Base-by-base conservation (phyloP, 2,329 filamentous ascomycete genomes). In the Calcarisporium arbuscula region DNA sequence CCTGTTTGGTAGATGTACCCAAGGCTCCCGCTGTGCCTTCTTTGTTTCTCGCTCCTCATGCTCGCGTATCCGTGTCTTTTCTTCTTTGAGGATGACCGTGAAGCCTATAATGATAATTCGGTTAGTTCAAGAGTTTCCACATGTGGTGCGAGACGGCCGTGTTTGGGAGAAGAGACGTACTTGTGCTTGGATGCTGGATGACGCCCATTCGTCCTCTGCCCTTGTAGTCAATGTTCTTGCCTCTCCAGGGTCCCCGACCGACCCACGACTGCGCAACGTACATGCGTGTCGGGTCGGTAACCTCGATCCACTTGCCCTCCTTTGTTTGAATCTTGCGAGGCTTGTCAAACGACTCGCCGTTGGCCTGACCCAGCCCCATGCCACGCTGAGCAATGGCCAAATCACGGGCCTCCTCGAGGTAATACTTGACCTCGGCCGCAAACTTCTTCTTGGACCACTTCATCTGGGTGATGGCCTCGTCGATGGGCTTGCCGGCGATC, bases 241-340 rank as follows among this genome's bases (percentile, higher is more conserved):
- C 62, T 38, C 74, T 72, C 58, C 70, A 82, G 2, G 72, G 68
- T 0, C 86, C 85, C 44, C 83, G 80, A 35, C 85, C 86, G 28
- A 95, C 87, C 90, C 90, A 98, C 5, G 89, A 87, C 62, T 96
- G 79, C 35, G 88, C 83, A 47, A 98, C 74, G 58, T 95, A 98
- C 45, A 96, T 82, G 39, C 75, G 74, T n/a, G 83, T 84, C 2
- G 81, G 80, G 51, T 95, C 84, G 19, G 62, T 62, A 17, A 95
- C 72, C 25, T 74, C 70, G 45, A 88, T 68, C 58, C 77, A 79
- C 56, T 78, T 79, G 47, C 87, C 86, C 39, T 85, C 75, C 62
- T 86, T 86, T 38, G 83, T 76, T 55, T 76, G 69, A 45, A 94
- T 84, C 50, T 75, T 73, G 30, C 42, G 49, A 15, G 48, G 58